Base-by-base conservation (phyloP, 2,329 filamentous ascomycete species). In the Calonectria leucothoes region DNA sequence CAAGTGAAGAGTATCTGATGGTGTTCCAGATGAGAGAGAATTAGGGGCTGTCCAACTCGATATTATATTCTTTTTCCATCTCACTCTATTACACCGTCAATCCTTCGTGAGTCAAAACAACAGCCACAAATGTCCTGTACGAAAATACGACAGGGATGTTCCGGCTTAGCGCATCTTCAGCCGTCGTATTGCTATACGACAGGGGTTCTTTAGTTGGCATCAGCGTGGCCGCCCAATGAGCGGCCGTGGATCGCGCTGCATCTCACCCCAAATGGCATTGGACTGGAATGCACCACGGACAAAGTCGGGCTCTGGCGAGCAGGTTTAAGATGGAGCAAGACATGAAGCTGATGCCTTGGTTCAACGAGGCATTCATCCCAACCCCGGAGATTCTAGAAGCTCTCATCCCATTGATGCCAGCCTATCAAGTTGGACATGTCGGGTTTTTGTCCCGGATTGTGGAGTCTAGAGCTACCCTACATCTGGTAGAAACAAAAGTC, bases 61-160 rank as follows among this genome's bases (percentile, higher is more conserved):
- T 23, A 61, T 61, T 61, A 25, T 37, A 61, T 61, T 5, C 23
- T 4, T 37, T 29, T 35, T n/a, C n/a, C 39, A 27, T 25, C 15
- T 61, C 23, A 17, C 31, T 37, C 3, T 7, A 27, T 35, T 39
- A 29, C 25, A 25, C 23, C 23, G 20, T 39, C 55, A 59, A 39
- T 37, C 33, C 55, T 17, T 59, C 55, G n/a, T 15, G 33, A 35
- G 31, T 45, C 42, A 45, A 45, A 45, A n/a, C 42, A 45, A 45
- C 39, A 45, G 39, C 42, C 42, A 45, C 42, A 12, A 23, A 23
- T n/a, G 7, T 33, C n/a, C 6, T 23, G 35, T 39, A 59, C 55
- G 55, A 61, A 37, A 61, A 61, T 61, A 61, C 55, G 55, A 61
- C 55, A 61, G 33, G 55, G 55, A 8, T 61, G 55, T 25, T 61